Evolutionary conservation across 2,329 filamentous ascomycete genomes (phyloP).

Genomic region (Aspergillus sp.): DNA sequence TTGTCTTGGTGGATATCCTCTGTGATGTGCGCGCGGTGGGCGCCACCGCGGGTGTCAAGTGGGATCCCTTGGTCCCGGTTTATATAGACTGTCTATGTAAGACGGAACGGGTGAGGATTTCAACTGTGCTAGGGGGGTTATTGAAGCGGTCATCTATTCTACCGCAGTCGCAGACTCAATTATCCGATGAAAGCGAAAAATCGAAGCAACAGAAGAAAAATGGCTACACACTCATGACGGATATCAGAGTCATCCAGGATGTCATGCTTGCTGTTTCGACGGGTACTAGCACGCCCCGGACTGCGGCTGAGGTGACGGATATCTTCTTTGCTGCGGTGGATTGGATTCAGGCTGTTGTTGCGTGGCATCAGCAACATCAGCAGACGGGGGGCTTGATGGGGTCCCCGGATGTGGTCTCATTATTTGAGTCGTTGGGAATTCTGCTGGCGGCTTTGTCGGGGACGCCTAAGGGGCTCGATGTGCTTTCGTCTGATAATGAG

Average conservation of each 20-base stretch:
- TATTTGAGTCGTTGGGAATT: conserved; percentile 39
- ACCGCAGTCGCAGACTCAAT: conserved; percentile 8
- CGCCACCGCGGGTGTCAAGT: conserved; percentile 25
- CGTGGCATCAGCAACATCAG: conserved; percentile 27
- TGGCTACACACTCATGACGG: conserved; percentile 34
- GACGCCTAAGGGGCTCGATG: conserved; percentile 30
- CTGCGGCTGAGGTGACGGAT: conserved; percentile 22
- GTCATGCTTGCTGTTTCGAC: conserved; percentile 33
- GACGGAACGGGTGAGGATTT: conserved; percentile 25
- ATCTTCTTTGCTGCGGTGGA: conserved; percentile 29
- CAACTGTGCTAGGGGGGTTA: conserved; percentile 27
- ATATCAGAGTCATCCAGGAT: conserved; percentile 38
- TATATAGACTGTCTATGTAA: conserved; percentile 35
- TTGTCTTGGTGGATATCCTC: conserved; percentile 28
- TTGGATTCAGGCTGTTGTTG: conserved; percentile 34
- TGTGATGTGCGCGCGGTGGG: conserved; percentile 28
- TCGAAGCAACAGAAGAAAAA: conserved; percentile 8
- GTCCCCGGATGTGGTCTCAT: conserved; percentile 31
- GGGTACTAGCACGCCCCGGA: conserved; percentile 23
- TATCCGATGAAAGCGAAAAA: neutral
- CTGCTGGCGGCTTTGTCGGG: conserved; percentile 33
- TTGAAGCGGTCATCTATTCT: conserved; percentile 31
- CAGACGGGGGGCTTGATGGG: conserved; percentile 25
- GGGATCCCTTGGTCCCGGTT: conserved; percentile 37
- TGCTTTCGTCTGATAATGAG: conserved; percentile 29